Percentiles rank a stretch among this genome's conserved stretches.
These are phyloP conservation scores for Chrysoporthe cubensis DNA, from an alignment of 2,329 filamentous ascomycete species.

Conservation along the genomic window DNA sequence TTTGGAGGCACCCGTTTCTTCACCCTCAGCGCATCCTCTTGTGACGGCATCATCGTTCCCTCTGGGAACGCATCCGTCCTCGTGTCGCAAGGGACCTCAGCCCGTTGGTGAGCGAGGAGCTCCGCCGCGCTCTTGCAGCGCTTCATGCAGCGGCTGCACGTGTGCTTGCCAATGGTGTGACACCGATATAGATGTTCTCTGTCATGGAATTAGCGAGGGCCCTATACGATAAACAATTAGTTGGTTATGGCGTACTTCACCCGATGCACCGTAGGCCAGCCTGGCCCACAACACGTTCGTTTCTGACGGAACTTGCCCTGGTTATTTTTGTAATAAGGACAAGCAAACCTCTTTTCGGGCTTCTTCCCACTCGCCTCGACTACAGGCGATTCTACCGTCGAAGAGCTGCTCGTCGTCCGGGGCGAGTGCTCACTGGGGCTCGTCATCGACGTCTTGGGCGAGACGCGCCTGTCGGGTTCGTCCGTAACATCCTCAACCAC, in stretches of 20 bases:
- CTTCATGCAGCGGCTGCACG: conserved; percentile 28
- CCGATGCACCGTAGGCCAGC: conserved; percentile 29
- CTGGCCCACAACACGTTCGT: conserved; percentile 29
- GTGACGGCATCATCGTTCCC: conserved; percentile 28
- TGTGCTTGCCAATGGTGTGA: conserved; percentile 30
- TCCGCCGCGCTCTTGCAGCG: conserved; percentile 28
- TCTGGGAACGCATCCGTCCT: conserved; percentile 28
- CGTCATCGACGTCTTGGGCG: conserved; percentile 23
- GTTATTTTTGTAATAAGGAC: conserved; percentile 31
- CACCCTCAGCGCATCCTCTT: conserved; percentile 26
- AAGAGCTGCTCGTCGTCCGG: conserved; percentile 17
- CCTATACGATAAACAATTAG: background rate
- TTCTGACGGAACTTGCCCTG: conserved; percentile 28
- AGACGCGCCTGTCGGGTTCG: conserved; percentile 20
- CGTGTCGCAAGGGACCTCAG: conserved; percentile 26
- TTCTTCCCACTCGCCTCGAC: conserved; percentile 13
- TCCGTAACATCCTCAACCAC: conserved; percentile 14
- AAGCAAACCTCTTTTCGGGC: conserved; percentile 28
- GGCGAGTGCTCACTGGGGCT: conserved; percentile 9
- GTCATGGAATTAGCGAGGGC: background rate
- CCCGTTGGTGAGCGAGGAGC: conserved; percentile 27
- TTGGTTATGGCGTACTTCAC: conserved; percentile 21
- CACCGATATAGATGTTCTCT: conserved; percentile 29
- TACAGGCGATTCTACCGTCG: conserved; percentile 19
- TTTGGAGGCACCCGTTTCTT: conserved; percentile 28